These are phyloP conservation scores for Botrytis medusae DNA, from an alignment of 2,329 filamentous ascomycete species.

Conservation along the genomic window DNA sequence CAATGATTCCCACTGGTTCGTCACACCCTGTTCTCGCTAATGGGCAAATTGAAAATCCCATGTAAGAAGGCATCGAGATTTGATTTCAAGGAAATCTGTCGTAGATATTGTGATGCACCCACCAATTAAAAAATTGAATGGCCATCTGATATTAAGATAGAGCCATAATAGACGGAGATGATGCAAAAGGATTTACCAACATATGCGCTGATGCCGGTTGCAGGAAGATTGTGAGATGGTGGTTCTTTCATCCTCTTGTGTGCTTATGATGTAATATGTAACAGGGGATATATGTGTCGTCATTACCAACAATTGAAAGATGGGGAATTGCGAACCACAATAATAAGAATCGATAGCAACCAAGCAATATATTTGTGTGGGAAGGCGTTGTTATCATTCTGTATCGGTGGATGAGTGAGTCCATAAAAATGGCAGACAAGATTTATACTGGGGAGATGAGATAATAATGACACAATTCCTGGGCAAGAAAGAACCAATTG, in stretches of 20 bases:
- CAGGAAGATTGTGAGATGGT: neutral
- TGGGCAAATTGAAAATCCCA: slow-evolving; percentile 9
- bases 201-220: neutral
- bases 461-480: neutral
- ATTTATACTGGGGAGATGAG: neutral
- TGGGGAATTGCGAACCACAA: neutral
- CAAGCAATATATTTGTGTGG: neutral
- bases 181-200: neutral
- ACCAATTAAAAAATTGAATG: neutral
- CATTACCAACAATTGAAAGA: slow-evolving; percentile 1
- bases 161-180: neutral
- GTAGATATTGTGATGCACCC: neutral
- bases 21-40: neutral
- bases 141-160: neutral
- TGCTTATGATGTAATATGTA: slow-evolving; percentile 14
- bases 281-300: neutral
- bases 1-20: neutral
- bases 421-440: neutral
- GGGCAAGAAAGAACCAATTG: neutral
- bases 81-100: neutral
- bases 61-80: neutral
- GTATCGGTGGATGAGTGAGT: neutral
- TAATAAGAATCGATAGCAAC: neutral
- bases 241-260: neutral
- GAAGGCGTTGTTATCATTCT: neutral